Conservation (phyloP, 495 filamentous ascomycete species). For the Thozetella sp. region DNA sequence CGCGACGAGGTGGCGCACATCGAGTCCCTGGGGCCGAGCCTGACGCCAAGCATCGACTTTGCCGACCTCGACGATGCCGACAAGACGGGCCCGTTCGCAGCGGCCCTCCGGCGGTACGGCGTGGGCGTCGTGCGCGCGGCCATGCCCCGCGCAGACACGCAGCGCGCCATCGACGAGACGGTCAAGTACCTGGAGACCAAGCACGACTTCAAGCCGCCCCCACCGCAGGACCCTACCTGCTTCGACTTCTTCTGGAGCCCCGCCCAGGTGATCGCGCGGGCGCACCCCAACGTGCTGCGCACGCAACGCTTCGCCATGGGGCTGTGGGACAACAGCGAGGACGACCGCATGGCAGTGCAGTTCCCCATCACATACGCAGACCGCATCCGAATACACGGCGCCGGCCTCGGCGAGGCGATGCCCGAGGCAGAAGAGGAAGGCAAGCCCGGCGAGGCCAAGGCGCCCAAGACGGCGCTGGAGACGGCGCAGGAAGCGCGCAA, state of each 20-base stretch:
- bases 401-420: slow-evolving; percentile 35
- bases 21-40: slow-evolving; percentile 33
- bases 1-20: slow-evolving; percentile 60
- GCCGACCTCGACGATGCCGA: slow-evolving; percentile 53
- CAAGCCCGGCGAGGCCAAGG: slow-evolving; percentile 26
- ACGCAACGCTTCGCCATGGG: slow-evolving; percentile 80
- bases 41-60: slow-evolving; percentile 71
- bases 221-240: slow-evolving; percentile 67
- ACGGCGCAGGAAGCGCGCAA: slow-evolving; percentile 14
- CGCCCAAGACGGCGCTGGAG: slow-evolving; percentile 15
- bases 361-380: slow-evolving; percentile 83
- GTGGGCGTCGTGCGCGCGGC: slow-evolving; percentile 70
- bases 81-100: slow-evolving; percentile 46
- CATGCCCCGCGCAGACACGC: slow-evolving; percentile 57
- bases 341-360: slow-evolving; percentile 57
- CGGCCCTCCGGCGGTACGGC: slow-evolving; percentile 65
- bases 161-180: slow-evolving; percentile 56
- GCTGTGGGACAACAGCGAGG: slow-evolving; percentile 75
- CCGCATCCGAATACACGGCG: slow-evolving; percentile 72
- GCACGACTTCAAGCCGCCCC: slow-evolving; percentile 51
- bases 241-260: slow-evolving; percentile 95
- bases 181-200: slow-evolving; percentile 66
- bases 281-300: slow-evolving; percentile 71
- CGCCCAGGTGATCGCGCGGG: slow-evolving; percentile 75
- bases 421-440: slow-evolving; percentile 20